Percentiles rank a stretch among this genome's conserved stretches.
Conservation (phyloP, 2,329 filamentous ascomycete species). For the Cladorrhinum sp. region DNA sequence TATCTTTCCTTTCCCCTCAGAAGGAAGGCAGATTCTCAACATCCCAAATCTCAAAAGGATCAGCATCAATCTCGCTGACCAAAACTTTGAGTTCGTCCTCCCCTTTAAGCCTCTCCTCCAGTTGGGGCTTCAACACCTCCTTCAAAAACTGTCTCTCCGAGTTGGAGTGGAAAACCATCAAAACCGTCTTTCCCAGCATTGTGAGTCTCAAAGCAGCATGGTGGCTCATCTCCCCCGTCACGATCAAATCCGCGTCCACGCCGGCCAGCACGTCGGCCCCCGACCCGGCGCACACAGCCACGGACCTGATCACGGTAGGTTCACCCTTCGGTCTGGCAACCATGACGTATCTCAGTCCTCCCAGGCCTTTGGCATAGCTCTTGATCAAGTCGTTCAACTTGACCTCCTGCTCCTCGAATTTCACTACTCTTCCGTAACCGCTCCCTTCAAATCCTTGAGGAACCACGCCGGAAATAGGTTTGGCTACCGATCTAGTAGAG, state of each 20-base stretch:
- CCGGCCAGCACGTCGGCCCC: slow-evolving; percentile 73
- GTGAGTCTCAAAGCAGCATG: slow-evolving; percentile 86
- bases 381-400: slow-evolving; percentile 44
- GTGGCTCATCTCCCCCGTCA: slow-evolving; percentile 92
- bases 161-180: slow-evolving; percentile 89
- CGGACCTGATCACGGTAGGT: slow-evolving; percentile 47
- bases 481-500: slow-evolving; percentile 40
- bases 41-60: slow-evolving; percentile 80
- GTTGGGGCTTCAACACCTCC: slow-evolving; percentile 63
- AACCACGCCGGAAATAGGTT: slow-evolving; percentile 41
- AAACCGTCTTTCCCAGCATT: slow-evolving; percentile 76
- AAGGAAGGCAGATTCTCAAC: slow-evolving; percentile 30
- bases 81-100: slow-evolving; percentile 51
- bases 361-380: slow-evolving; percentile 63
- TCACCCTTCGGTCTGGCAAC: slow-evolving; percentile 30
- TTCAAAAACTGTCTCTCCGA: slow-evolving; percentile 81
- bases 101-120: slow-evolving; percentile 57
- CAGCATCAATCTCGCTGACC: slow-evolving; percentile 75
- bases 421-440: slow-evolving; percentile 53
- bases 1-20: no score
- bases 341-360: slow-evolving; percentile 53
- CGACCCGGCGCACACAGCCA: slow-evolving; percentile 88
- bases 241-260: slow-evolving; percentile 71
- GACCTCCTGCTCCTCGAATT: slow-evolving; percentile 37
- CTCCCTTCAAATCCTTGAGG: slow-evolving; percentile 45